phyloP scores from a whole-genome alignment of 805 yeast species.

The Sugiyamaella qingdaonensis region DNA sequence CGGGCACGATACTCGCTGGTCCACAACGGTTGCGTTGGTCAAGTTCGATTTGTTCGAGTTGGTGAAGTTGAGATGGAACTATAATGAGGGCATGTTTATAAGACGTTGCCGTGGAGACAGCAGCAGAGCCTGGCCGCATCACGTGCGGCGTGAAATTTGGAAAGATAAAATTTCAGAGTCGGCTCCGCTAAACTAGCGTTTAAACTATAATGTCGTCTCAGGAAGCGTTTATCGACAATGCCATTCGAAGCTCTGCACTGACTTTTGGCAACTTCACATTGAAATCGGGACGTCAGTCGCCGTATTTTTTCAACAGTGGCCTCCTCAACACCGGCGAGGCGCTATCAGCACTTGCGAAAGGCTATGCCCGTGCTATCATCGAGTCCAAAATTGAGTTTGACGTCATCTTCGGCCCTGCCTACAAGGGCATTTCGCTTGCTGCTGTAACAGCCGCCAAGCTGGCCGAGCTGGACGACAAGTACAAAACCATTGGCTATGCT shows the following conservation, averaged over 20 bases:
- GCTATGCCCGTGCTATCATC: constrained; percentile 86
- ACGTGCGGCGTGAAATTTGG: background rate
- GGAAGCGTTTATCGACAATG: constrained; percentile 47
- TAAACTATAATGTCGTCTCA: background rate
- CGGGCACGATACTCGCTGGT: background rate
- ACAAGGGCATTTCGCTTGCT: constrained; percentile 94
- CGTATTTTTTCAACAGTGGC: constrained; percentile 95
- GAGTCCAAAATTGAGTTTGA: constrained; percentile 80
- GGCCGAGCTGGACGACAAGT: constrained; percentile 79
- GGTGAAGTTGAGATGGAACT: background rate
- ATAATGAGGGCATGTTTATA: background rate
- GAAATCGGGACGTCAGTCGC: constrained; percentile 91
- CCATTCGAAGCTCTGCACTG: constrained; percentile 76
- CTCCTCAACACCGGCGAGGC: constrained; percentile 76
- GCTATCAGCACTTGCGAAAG: constrained; percentile 74
- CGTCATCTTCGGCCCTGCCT: constrained; percentile 94
- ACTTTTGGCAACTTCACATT: constrained; percentile 85
- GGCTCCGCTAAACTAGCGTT: background rate
- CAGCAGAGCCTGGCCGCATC: background rate
- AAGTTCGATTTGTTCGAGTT: background rate
- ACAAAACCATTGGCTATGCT: constrained; percentile 73
- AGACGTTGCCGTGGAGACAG: constrained; percentile 2
- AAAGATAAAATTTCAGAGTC: background rate
- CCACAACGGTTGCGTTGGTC: background rate
- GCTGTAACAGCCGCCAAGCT: constrained; percentile 90